phyloP scores from a whole-genome alignment of 2,329 filamentous ascomycete species.

The Aspergillus piperis region DNA sequence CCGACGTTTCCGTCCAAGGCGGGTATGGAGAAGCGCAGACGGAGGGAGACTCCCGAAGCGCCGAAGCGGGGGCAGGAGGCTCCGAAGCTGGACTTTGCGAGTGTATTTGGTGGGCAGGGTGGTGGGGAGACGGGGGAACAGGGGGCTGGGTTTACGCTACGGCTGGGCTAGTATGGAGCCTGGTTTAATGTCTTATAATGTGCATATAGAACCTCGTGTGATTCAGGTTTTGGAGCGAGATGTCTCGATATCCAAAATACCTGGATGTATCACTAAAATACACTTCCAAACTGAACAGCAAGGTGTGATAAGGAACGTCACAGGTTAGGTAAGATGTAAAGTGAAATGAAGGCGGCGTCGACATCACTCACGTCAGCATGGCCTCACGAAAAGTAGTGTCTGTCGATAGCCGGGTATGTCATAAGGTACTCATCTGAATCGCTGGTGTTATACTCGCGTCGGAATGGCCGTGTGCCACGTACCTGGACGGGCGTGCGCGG shows the following conservation, averaged over 20 bases:
- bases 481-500: conserved; percentile 14
- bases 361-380: background rate
- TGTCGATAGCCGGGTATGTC: conserved; percentile 22
- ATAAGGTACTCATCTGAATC: conserved; percentile 27
- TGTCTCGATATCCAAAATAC: background rate
- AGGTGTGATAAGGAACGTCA: conserved; percentile 9
- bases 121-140: conserved; percentile 64
- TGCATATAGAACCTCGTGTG: conserved; percentile 2
- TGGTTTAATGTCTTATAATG: background rate
- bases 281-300: background rate
- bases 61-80: conserved; percentile 74
- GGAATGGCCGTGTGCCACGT: conserved; percentile 4
- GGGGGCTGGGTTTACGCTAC: conserved; percentile 60
- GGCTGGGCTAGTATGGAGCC: conserved; percentile 52
- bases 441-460: conserved; percentile 18
- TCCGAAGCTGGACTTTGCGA: conserved; percentile 65
- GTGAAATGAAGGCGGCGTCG: background rate
- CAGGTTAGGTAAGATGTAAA: conserved; percentile 9
- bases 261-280: conserved; percentile 1
- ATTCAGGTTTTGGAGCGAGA: background rate
- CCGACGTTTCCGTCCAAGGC: conserved; percentile 96
- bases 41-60: conserved; percentile 75
- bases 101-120: conserved; percentile 68
- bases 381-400: conserved; percentile 21
- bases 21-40: conserved; percentile 78